A percentile compares a stretch with the other conserved stretches of the same genome.
phyloP scores from a whole-genome alignment of 2,329 filamentous ascomycete genomes.

The Pseudocercospora crystallina region DNA sequence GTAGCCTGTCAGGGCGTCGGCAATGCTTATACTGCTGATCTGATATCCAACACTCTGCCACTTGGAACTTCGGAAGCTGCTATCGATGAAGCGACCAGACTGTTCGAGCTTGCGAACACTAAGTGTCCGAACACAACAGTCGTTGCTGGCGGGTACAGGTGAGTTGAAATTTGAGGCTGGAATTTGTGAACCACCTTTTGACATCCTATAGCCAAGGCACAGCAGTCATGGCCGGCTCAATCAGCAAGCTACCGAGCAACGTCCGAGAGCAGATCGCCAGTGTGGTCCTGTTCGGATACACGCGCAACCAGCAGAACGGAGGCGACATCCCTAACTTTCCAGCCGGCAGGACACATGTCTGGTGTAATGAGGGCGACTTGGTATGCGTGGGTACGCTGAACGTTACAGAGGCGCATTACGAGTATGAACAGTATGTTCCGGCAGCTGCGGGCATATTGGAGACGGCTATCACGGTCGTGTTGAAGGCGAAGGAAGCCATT shows the following conservation, averaged over 20 bases:
- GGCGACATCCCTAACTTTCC: background rate
- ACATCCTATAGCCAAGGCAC: conserved; percentile 35
- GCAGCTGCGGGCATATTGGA: conserved; percentile 6
- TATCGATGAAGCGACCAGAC: conserved; percentile 18
- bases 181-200: background rate
- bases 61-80: conserved; percentile 17
- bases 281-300: conserved; percentile 41
- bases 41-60: conserved; percentile 20
- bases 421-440: conserved; percentile 22
- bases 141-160: conserved; percentile 28
- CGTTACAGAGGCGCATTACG: conserved; percentile 34
- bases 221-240: conserved; percentile 38
- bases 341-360: conserved; percentile 35
- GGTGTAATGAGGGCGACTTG: conserved; percentile 35
- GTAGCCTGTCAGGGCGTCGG: conserved; percentile 30
- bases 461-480: no score
- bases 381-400: conserved; percentile 37
- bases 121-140: conserved; percentile 29
- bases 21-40: conserved; percentile 18
- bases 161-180: background rate
- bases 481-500: no score
- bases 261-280: conserved; percentile 36
- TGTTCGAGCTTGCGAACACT: conserved; percentile 23
- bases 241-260: conserved; percentile 28
- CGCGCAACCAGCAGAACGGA: conserved; percentile 37